Percentiles rank a stretch among this genome's conserved stretches.
These are phyloP conservation scores for Cryptosporidium felis DNA, from an alignment of 169 alveolate genomes.

Conservation along the genomic window DNA sequence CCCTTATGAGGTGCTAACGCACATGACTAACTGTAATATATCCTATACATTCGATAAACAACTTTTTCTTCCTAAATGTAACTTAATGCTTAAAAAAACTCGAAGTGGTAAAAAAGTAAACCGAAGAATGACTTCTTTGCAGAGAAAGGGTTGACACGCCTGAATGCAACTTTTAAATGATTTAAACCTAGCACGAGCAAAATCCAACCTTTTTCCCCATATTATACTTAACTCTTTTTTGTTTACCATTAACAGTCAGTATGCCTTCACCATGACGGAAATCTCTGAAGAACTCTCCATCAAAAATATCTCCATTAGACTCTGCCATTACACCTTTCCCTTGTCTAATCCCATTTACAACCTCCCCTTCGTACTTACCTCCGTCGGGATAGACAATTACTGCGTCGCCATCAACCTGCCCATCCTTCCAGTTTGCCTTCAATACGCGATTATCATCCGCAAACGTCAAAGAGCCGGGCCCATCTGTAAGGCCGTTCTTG, in stretches of 20 bases:
- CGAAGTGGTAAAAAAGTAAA: neutral
- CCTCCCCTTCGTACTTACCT: constrained; percentile 72
- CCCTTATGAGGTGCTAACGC: constrained; percentile 13
- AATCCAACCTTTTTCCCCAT: constrained; percentile 70
- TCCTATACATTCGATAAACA: constrained; percentile 32
- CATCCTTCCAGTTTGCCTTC: constrained; percentile 75
- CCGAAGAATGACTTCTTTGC: neutral
- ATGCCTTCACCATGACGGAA: constrained; percentile 63
- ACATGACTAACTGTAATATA: constrained; percentile 9
- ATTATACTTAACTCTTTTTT: constrained; percentile 66
- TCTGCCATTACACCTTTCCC: constrained; percentile 73
- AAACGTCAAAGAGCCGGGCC: constrained; percentile 67
- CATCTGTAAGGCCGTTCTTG: constrained; percentile 67
- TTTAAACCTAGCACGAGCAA: constrained; percentile 41
- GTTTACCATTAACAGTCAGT: constrained; percentile 55
- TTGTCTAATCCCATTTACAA: constrained; percentile 73
- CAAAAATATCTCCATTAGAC: constrained; percentile 88
- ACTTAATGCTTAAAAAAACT: neutral
- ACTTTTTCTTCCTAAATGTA: constrained; percentile 7
- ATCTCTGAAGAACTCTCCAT: constrained; percentile 84
- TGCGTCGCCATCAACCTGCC: constrained; percentile 75
- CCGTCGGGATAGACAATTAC: constrained; percentile 72
- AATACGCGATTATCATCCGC: constrained; percentile 59
- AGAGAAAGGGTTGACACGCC: neutral
- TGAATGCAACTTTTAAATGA: neutral